Base-by-base conservation (phyloP, 1,139 yeast genomes). In the Geotrichum europaeum region DNA sequence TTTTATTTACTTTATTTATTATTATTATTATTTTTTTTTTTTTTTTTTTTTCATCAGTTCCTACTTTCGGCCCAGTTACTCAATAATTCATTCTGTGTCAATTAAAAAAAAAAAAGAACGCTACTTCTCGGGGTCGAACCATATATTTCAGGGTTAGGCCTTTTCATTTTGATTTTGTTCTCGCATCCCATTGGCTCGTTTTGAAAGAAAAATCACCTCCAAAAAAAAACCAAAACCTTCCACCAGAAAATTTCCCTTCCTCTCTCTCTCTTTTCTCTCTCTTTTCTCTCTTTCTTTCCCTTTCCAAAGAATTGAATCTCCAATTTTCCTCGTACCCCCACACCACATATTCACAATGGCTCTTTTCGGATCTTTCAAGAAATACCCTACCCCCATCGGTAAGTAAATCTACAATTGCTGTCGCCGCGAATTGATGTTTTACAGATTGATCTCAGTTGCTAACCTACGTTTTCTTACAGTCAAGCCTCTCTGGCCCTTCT, bases 401-500 rank as follows among this genome's bases (percentile, higher is more conserved):
- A 66, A 51, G 70, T 67, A 30, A 24, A 51, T 24, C n/a, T 43
- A 18, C 20, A 15, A 50, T 18, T 34, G 47, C 22, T 32, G 47
- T 28, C 51, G 51, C 40, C 49, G 34, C 32, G 32, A 49, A 28
- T 49, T 49, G 51, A 28, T 24, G 13, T 24, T 24, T 22, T 28
- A 45, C 34, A 18, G 15, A 18, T 55, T 32, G 51, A 20, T 36
- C 15, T 51, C 7, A 12, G 24, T 22, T 30, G 40, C 57, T 58
- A 58, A 58, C 50, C 18, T 50, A 40, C 20, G n/a, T 36, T 5
- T 51, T 51, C 20, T 36, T 62, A 45, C 66, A 69, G 70, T 83
- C 71, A 84, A 83, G 76, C 83, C 82, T 70, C 82, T 80, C 79
- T 84, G 88, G 87, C 88, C 88, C 68, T 82, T 84, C 74, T 82